Percentiles rank a stretch among this genome's conserved stretches.
These are phyloP conservation scores for Cicer yamashitae DNA, from an alignment of 306 rosid species.

Conservation along the genomic window DNA sequence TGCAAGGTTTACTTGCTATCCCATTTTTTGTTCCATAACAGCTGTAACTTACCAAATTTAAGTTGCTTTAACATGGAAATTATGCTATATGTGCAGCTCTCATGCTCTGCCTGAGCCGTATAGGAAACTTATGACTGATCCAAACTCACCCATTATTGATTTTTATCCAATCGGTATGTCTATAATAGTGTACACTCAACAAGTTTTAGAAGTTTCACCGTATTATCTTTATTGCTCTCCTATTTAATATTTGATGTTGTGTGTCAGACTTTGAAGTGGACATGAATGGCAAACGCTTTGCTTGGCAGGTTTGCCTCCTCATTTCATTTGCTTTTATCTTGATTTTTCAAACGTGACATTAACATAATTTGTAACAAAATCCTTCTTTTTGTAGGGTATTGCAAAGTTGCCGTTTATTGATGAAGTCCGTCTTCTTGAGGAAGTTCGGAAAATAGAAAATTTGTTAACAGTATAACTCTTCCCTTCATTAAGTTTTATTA, in stretches of 20 bases:
- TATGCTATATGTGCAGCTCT: slow-evolving; percentile 61
- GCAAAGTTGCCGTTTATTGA: slow-evolving; percentile 98
- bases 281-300: slow-evolving; percentile 96
- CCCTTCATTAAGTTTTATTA: not conserved
- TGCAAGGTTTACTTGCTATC: slow-evolving; percentile 67
- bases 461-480: slow-evolving; percentile 68
- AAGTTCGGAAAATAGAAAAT: slow-evolving; percentile 75
- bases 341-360: slow-evolving; percentile 16
- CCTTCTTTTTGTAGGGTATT: slow-evolving; percentile 70
- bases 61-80: slow-evolving; percentile 33
- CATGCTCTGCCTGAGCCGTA: slow-evolving; percentile 94
- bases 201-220: slow-evolving; percentile 13
- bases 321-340: not conserved
- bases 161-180: slow-evolving; percentile 89
- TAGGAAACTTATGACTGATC: slow-evolving; percentile 85
- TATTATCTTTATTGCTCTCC: slow-evolving; percentile 1
- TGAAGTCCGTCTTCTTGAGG: slow-evolving; percentile 85
- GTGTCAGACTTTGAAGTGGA: slow-evolving; percentile 97
- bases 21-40: slow-evolving; percentile 1
- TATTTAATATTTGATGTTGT: slow-evolving; percentile 38
- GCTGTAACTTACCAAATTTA: not conserved
- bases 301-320: slow-evolving; percentile 85
- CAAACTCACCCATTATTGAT: slow-evolving; percentile 85
- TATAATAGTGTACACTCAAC: slow-evolving; percentile 6
- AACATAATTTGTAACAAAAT: slow-evolving; percentile 9